Base-by-base conservation (phyloP, 1,284 basidiomycete genomes). In the Earliella scabrosa region DNA sequence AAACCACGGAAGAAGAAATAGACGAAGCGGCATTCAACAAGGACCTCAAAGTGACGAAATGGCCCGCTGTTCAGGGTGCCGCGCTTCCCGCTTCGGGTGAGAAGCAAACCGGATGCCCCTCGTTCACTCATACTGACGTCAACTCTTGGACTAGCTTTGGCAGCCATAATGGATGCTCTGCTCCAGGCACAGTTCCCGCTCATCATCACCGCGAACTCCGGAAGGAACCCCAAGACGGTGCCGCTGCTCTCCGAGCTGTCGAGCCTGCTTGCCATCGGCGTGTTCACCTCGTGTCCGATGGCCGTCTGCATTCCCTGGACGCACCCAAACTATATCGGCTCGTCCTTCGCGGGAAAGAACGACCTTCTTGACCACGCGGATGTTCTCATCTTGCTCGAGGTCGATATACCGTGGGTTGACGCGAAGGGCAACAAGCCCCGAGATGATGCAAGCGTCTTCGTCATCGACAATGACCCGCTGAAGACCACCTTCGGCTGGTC, bases 1-100 rank as follows among this genome's bases (percentile, higher is more conserved):
- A 90, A 66, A 77, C 79, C 1, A 84, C 86, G 76, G 87, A 90
- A 66, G 80, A 88, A 68, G 82, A 86, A 61, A 66, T 89, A 1
- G 75, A 80, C 29, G 58, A 70, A 18, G 66, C 71, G 6, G 53
- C 72, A 11, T 61, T 79, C 16, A 68, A 70, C 36, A 68, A 50
- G 3, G 51, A 68, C 2, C 58, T 75, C 13, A 63, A 75, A 14
- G 63, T 75, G 18, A 54, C 66, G 5, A 76, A 75, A 54, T 85
- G 85, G 82, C 79, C 82, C 0, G 56, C 80, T 0, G 60, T 87
- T 13, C 76, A 81, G 56, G 79, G 79, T 9, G 65, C 72, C 16
- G 83, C 78, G 0, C 73, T 89, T 18, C 77, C 82, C 26, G 64
- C 75, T 6, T 58, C 65, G 39, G 79, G 86, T 86, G 61, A 7